Evolutionary conservation across 768 basidiomycete species (phyloP).

Genomic region (Agaricus sinodeliciosus): DNA sequence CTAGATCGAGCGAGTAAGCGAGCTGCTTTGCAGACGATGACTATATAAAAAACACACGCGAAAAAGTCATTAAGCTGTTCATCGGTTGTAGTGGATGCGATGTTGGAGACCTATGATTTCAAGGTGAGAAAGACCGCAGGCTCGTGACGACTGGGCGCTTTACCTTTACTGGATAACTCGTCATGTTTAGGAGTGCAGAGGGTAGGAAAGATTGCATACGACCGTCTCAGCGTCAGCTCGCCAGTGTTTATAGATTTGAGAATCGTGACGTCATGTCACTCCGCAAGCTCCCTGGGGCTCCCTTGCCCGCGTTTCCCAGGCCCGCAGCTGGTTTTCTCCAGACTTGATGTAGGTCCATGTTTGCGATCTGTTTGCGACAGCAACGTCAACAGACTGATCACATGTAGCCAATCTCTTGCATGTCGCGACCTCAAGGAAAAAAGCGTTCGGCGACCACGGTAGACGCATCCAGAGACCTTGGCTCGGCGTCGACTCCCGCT

Average conservation of each 20-base stretch:
- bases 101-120: slow-evolving; percentile 54
- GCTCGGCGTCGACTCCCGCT: slow-evolving; percentile 1
- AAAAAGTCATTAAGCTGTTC: slow-evolving; percentile 74
- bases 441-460: slow-evolving; percentile 28
- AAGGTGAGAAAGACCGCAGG: not conserved
- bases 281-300: no score
- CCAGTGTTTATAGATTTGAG: not conserved
- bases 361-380: not conserved
- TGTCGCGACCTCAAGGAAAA: slow-evolving; percentile 26
- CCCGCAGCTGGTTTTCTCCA: no score
- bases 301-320: no score
- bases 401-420: slow-evolving; percentile 7
- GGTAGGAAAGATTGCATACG: slow-evolving; percentile 8
- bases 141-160: slow-evolving; percentile 9
- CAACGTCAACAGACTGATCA: not conserved
- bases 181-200: slow-evolving; percentile 29
- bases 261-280: not conserved
- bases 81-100: slow-evolving; percentile 61
- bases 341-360: not conserved
- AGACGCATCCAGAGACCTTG: slow-evolving; percentile 21
- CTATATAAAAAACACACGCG: slow-evolving; percentile 41
- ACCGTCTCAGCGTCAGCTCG: slow-evolving; percentile 13
- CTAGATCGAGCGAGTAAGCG: slow-evolving; percentile 27
- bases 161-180: slow-evolving; percentile 40
- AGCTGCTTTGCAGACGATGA: not conserved